Conservation (phyloP, 2,329 filamentous ascomycete species). For the Fusarium nodosum region DNA sequence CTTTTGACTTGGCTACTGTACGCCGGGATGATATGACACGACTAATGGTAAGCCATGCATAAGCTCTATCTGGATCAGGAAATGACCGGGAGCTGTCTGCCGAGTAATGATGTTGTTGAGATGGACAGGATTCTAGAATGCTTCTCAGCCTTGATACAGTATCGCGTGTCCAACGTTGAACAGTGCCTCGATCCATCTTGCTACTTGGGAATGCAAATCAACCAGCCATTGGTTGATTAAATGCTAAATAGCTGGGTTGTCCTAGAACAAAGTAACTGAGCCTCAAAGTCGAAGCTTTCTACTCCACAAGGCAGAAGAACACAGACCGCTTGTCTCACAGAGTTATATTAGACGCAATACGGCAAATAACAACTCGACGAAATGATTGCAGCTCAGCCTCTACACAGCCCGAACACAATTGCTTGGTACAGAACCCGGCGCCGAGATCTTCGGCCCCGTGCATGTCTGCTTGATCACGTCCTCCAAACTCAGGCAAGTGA, state of each 20-base stretch:
- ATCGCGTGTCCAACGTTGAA: conserved; percentile 2
- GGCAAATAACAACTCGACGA: not conserved
- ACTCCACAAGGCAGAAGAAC: conserved; percentile 32
- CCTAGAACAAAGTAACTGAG: not conserved
- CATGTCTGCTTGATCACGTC: conserved; percentile 7
- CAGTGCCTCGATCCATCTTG: conserved; percentile 25
- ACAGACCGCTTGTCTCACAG: conserved; percentile 11
- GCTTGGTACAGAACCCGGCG: not conserved
- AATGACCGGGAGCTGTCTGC: conserved; percentile 28
- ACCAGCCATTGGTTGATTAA: not conserved
- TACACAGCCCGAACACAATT: conserved; percentile 27
- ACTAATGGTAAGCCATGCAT: conserved; percentile 3
- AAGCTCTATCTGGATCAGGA: conserved; percentile 35
- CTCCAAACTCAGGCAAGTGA: conserved; percentile 12
- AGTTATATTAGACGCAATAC: not conserved
- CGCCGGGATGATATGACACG: conserved; percentile 14
- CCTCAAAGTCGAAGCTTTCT: conserved; percentile 14
- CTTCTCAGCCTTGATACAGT: conserved; percentile 16
- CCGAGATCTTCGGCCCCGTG: conserved; percentile 34
- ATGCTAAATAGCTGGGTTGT: not conserved
- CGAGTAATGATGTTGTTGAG: conserved; percentile 3
- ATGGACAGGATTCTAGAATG: conserved; percentile 35
- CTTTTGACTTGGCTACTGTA: conserved; percentile 27
- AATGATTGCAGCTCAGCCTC: conserved; percentile 17
- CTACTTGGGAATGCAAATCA: conserved; percentile 10